Conservation (phyloP, 768 basidiomycete genomes). For the Lentinula lateritia region DNA sequence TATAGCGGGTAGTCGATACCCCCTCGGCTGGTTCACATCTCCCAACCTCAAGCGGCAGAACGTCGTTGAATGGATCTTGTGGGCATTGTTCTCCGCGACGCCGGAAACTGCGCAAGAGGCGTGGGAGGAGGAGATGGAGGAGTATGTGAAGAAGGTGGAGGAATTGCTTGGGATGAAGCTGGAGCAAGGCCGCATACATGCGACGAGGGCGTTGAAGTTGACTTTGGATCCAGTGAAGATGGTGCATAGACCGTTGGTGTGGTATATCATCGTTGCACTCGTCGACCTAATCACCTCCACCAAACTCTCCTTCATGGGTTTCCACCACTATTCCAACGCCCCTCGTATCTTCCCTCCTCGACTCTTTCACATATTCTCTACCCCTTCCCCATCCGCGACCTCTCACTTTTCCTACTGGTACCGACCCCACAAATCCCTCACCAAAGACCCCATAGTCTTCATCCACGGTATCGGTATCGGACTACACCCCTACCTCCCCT, state of each 20-base stretch:
- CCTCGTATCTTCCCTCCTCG: slow-evolving; percentile 47
- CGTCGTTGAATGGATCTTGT: slow-evolving; percentile 56
- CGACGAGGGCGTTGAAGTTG: slow-evolving; percentile 40
- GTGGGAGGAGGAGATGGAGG: slow-evolving; percentile 47
- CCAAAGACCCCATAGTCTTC: slow-evolving; percentile 49
- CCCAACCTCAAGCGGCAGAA: slow-evolving; percentile 38
- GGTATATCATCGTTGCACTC: slow-evolving; percentile 52
- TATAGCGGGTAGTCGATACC: slow-evolving; percentile 16
- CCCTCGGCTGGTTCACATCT: slow-evolving; percentile 51
- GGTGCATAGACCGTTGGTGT: slow-evolving; percentile 54
- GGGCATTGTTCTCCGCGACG: slow-evolving; percentile 36
- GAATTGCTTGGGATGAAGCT: slow-evolving; percentile 32
- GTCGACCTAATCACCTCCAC: slow-evolving; percentile 42
- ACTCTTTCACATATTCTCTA: slow-evolving; percentile 37
- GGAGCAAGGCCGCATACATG: slow-evolving; percentile 30
- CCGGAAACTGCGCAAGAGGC: background rate
- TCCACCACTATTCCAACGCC: slow-evolving; percentile 42
- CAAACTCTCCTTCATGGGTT: slow-evolving; percentile 37
- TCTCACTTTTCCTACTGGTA: slow-evolving; percentile 40
- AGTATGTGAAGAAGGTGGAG: slow-evolving; percentile 39
- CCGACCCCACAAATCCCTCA: slow-evolving; percentile 35
- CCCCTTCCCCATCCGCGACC: slow-evolving; percentile 27
- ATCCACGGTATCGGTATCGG: slow-evolving; percentile 72
- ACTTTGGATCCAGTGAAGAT: slow-evolving; percentile 53
- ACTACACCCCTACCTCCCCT: slow-evolving; percentile 48